Evolutionary conservation across 2,329 filamentous ascomycete species (phyloP), one percentile per base, ranked within the genome.

Genomic region (Gaeumannomyces tritici): DNA sequence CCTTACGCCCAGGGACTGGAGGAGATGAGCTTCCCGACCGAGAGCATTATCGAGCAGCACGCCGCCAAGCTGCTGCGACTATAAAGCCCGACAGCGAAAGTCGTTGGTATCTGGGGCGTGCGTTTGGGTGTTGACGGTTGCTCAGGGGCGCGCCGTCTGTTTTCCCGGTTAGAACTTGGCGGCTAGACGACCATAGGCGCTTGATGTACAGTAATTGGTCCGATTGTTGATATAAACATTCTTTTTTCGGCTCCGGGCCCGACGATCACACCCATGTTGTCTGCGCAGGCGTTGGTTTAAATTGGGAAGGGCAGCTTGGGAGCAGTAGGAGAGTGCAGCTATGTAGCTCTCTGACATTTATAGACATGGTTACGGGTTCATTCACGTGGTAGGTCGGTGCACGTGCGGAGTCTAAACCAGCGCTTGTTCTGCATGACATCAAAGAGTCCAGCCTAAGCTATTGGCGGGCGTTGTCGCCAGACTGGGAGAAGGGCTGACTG

Each of bases 1-100:
- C 95, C 95, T 51, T 98, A 99, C 74, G 93, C 95, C 64, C 83
- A 89, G 77, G 90, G 91, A 75, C 85, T 99, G 63, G 95, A 99
- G 84, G 87, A 95, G 79, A 89, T 99, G 91, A 83, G 83, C 71
- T 99, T 99, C 89, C 95, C 95, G 60, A 90, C 88, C 69, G 91
- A 96, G 80, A 77, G 87, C 67, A 82, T 96, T 70, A 97, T 99
- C 73, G 89, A 91, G 76, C 81, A 89, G 70, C 93, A 95, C 75
- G 89, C 89, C 62, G 91, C 89, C 69, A 98, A 97, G 86, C 82
- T 98, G 70, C 82, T 99, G 73, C 85, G 86, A 68, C 80, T 96
- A 73, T 73, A 65, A 66, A 54, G 21, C 15, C 18, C 18, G 21
- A 1, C 18, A n/a, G 15, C 21, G 13, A 15, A 15, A 8, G 42